Evolutionary conservation across 768 basidiomycete species (phyloP).

Genomic region (Gymnopilus junonius): DNA sequence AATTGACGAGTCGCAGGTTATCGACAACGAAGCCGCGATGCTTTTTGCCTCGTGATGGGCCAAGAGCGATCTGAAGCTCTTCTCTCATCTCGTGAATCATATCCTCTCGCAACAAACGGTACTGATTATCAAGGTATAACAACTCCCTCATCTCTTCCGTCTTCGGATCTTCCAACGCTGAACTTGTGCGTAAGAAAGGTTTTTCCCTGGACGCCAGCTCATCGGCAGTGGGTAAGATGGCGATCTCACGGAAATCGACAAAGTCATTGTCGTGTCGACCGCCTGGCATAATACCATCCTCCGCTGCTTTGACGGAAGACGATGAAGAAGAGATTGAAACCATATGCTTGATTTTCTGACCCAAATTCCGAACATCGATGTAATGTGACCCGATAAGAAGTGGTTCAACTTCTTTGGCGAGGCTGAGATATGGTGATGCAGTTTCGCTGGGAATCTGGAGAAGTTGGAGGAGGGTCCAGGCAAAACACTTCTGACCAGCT

Average conservation of each 20-base stretch:
- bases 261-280: slow-evolving; percentile 77
- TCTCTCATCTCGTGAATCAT: slow-evolving; percentile 31
- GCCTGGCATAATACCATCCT: slow-evolving; percentile 41
- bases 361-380: slow-evolving; percentile 32
- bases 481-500: slow-evolving; percentile 42
- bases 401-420: slow-evolving; percentile 34
- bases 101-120: slow-evolving; percentile 64
- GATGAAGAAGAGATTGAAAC: background rate
- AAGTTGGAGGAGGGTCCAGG: slow-evolving; percentile 54
- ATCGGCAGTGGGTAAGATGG: slow-evolving; percentile 66
- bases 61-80: slow-evolving; percentile 54
- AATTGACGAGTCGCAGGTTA: slow-evolving; percentile 30
- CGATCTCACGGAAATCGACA: slow-evolving; percentile 58
- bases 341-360: slow-evolving; percentile 42
- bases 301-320: background rate
- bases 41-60: slow-evolving; percentile 43
- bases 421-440: slow-evolving; percentile 39
- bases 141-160: slow-evolving; percentile 40
- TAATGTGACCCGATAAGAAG: slow-evolving; percentile 26
- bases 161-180: slow-evolving; percentile 47
- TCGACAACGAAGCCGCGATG: slow-evolving; percentile 41
- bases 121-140: slow-evolving; percentile 67
- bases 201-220: slow-evolving; percentile 50
- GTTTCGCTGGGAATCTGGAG: slow-evolving; percentile 40
- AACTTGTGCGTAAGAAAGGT: slow-evolving; percentile 53